These are phyloP conservation scores for Chlamydomonas schloesseri DNA, from an alignment of 139 green algal species.

Conservation along the genomic window DNA sequence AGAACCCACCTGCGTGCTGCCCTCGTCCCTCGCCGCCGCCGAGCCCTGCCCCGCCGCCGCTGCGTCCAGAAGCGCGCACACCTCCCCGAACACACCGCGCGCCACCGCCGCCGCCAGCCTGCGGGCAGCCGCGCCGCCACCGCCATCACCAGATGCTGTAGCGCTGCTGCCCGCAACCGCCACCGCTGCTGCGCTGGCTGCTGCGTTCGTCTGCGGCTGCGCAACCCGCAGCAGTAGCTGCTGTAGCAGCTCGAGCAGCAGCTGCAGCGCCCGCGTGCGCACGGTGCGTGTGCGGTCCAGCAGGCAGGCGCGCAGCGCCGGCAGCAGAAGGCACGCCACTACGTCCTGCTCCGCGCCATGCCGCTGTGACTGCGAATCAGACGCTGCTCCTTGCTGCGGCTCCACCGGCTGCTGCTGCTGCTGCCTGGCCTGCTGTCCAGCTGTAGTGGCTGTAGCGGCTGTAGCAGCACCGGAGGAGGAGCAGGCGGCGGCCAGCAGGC, in stretches of 20 bases:
- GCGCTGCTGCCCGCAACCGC: too few species aligned
- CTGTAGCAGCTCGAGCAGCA: conserved; percentile 24
- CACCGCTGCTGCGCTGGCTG: neutral
- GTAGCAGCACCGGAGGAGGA: too few species aligned
- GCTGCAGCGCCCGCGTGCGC: conserved; percentile 18
- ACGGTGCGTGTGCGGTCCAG: conserved; percentile 22
- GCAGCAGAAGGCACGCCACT: neutral
- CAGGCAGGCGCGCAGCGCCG: conserved; percentile 6
- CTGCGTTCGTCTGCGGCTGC: too few species aligned
- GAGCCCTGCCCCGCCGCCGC: conserved; percentile 22
- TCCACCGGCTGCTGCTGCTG: too few species aligned
- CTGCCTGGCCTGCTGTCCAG: too few species aligned
- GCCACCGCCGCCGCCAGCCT: neutral
- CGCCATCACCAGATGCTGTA: too few species aligned
- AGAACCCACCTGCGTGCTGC: neutral
- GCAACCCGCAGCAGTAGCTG: too few species aligned
- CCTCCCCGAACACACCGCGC: conserved; percentile 1
- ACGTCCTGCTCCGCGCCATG: neutral
- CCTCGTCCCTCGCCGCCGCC: conserved; percentile 19
- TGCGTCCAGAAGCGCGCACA: conserved; percentile 31
- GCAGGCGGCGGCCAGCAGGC: too few species aligned
- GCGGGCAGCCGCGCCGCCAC: too few species aligned
- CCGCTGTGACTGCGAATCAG: neutral
- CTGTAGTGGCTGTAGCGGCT: too few species aligned
- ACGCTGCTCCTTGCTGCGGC: too few species aligned